A percentile compares a stretch with the other conserved stretches of the same genome.
Conservation (phyloP, 1,139 yeast genomes). For the Lodderomyces beijingensis region DNA sequence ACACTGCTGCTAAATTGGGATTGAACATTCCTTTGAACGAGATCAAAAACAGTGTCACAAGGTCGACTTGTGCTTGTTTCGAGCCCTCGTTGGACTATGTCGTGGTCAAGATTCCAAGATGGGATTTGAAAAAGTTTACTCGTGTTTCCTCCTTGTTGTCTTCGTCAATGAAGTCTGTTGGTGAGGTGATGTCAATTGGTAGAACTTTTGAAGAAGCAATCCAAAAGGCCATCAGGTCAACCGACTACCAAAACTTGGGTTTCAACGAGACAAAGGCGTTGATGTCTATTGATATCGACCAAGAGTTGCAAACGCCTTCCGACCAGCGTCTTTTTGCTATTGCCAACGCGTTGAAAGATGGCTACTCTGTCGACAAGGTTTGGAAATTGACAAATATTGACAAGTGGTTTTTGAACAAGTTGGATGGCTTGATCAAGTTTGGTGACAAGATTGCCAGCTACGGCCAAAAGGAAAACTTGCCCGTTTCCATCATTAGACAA, state of each 20-base stretch:
- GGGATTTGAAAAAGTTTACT: slow-evolving; percentile 95
- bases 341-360: slow-evolving; percentile 84
- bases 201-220: slow-evolving; percentile 97
- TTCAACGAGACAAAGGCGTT: slow-evolving; percentile 77
- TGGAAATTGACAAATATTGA: slow-evolving; percentile 93
- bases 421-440: slow-evolving; percentile 65
- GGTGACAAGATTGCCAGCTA: slow-evolving; percentile 59
- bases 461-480: slow-evolving; percentile 54
- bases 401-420: slow-evolving; percentile 93
- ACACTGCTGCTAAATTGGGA: slow-evolving; percentile 96
- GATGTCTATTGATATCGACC: slow-evolving; percentile 85
- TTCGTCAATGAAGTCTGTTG: slow-evolving; percentile 97
- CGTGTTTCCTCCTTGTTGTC: slow-evolving; percentile 25
- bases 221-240: slow-evolving; percentile 95
- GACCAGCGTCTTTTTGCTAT: slow-evolving; percentile 96
- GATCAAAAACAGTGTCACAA: slow-evolving; percentile 89
- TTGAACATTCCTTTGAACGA: slow-evolving; percentile 89
- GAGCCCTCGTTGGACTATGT: slow-evolving; percentile 98
- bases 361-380: slow-evolving; percentile 87
- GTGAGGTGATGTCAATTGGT: slow-evolving; percentile 98
- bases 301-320: slow-evolving; percentile 90
- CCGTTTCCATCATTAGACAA: slow-evolving; percentile 46
- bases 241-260: slow-evolving; percentile 92
- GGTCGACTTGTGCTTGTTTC: slow-evolving; percentile 93
- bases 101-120: slow-evolving; percentile 97